Evolutionary conservation across 2,329 filamentous ascomycete genomes (phyloP).

Genomic region (Neofusicoccum ribis): DNA sequence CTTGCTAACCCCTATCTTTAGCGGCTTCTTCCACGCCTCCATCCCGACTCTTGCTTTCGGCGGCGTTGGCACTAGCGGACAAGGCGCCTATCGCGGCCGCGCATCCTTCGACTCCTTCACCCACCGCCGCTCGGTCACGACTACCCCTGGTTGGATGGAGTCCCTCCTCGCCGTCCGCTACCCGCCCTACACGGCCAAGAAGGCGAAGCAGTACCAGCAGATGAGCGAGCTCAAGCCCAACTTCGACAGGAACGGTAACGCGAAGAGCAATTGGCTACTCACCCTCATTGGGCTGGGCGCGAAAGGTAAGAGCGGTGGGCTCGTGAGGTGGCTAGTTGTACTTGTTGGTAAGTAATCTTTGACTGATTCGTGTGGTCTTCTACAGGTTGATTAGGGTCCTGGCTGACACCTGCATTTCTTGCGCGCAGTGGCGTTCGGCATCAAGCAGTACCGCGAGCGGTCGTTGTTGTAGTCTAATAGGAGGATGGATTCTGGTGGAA

Average conservation of each 20-base stretch:
- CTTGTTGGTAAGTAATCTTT: conserved; percentile 17
- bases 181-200: conserved; percentile 59
- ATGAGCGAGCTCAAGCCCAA: conserved; percentile 57
- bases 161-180: conserved; percentile 66
- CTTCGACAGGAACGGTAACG: conserved; percentile 59
- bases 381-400: background rate
- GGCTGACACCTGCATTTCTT: background rate
- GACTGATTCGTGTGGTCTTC: background rate
- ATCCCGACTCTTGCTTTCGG: conserved; percentile 76
- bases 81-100: conserved; percentile 75
- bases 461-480: background rate
- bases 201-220: conserved; percentile 52
- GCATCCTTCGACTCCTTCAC: conserved; percentile 70
- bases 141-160: conserved; percentile 68
- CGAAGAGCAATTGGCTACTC: conserved; percentile 33
- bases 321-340: conserved; percentile 8
- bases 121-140: conserved; percentile 61
- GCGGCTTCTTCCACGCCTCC: conserved; percentile 67
- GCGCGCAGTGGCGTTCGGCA: background rate
- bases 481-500: too few species aligned
- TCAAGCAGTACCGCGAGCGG: conserved; percentile 1
- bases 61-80: conserved; percentile 77
- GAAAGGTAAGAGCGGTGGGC: conserved; percentile 14
- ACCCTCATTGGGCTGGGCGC: conserved; percentile 17
- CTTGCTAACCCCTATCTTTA: background rate